Evolutionary conservation across 2,329 filamentous ascomycete genomes (phyloP).

Genomic region (Aureobasidium sp.): DNA sequence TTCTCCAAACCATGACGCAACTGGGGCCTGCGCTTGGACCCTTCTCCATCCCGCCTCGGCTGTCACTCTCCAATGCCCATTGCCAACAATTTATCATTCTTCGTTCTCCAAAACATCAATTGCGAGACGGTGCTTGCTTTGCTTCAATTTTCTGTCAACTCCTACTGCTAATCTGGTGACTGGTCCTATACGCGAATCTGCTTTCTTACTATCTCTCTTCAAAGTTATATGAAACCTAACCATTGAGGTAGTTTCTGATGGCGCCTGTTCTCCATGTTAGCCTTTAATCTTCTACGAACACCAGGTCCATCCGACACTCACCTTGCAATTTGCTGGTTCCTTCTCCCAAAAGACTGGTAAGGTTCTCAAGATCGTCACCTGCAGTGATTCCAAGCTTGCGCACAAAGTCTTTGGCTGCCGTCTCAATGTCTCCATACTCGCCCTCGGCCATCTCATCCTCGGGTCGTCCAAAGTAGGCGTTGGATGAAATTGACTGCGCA

Average conservation of each 20-base stretch:
- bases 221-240: conserved; percentile 16
- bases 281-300: not conserved
- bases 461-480: conserved; percentile 92
- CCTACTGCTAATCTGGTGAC: not conserved
- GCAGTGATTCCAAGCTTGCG: conserved; percentile 92
- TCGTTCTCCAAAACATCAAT: no score
- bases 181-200: not conserved
- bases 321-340: conserved; percentile 79
- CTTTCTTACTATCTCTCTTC: not conserved
- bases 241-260: conserved; percentile 32
- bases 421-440: conserved; percentile 80
- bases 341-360: conserved; percentile 75
- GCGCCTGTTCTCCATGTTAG: conserved; percentile 19
- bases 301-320: conserved; percentile 7
- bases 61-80: not conserved
- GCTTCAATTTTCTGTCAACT: not conserved
- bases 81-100: no score
- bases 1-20: not conserved
- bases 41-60: conserved; percentile 2
- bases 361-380: conserved; percentile 89
- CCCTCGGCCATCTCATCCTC: conserved; percentile 61
- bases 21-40: not conserved
- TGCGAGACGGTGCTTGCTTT: no score
- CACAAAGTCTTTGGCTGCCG: conserved; percentile 92
- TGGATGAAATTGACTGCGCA: conserved; percentile 85